A percentile compares a stretch with the other conserved stretches of the same genome.
Conservation (phyloP, 768 basidiomycete genomes). For the Russula virescens region DNA sequence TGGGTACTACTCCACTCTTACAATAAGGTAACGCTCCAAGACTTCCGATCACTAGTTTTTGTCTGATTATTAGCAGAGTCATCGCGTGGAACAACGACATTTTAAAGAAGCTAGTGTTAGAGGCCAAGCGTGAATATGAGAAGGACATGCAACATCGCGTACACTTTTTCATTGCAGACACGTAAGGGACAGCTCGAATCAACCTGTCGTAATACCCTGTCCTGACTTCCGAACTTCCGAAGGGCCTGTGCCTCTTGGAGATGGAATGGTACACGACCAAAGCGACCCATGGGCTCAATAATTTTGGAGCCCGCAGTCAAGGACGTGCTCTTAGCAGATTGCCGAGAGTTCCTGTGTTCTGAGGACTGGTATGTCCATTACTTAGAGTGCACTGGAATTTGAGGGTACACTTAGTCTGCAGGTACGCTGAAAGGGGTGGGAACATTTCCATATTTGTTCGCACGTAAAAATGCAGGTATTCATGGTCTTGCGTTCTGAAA, state of each 20-base stretch:
- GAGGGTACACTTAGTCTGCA: conserved; percentile 30
- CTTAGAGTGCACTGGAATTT: conserved; percentile 18
- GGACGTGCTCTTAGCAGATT: conserved; percentile 84
- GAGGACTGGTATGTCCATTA: conserved; percentile 66
- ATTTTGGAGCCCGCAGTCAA: conserved; percentile 85
- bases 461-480: conserved; percentile 8
- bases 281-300: conserved; percentile 89
- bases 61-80: conserved; percentile 45
- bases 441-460: conserved; percentile 20
- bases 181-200: conserved; percentile 46
- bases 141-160: conserved; percentile 88
- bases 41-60: conserved; percentile 24
- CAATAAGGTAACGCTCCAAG: conserved; percentile 56
- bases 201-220: conserved; percentile 10
- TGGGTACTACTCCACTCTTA: conserved; percentile 65
- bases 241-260: conserved; percentile 76
- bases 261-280: conserved; percentile 84
- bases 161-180: conserved; percentile 84
- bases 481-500: conserved; percentile 28
- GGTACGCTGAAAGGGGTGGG: conserved; percentile 87
- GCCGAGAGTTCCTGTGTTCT: conserved; percentile 76
- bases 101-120: conserved; percentile 80
- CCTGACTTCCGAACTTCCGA: conserved; percentile 10
- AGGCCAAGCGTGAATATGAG: conserved; percentile 84
- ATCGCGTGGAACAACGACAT: conserved; percentile 86